Conservation (phyloP, 225 moss, liverwort and hornwort species). For the Sphagnum contortum region DNA sequence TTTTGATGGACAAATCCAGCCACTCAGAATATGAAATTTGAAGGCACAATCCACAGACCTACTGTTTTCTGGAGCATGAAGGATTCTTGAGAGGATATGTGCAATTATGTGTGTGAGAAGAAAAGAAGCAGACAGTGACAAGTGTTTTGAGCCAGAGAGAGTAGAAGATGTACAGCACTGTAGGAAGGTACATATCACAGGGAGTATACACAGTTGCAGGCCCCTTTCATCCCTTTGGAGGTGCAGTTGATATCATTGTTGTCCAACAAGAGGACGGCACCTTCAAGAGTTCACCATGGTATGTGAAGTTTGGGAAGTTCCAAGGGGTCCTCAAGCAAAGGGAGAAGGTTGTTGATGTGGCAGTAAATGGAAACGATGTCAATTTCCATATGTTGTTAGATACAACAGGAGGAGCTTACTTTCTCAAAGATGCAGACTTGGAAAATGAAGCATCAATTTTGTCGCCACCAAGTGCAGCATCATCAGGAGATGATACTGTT, state of each 20-base stretch:
- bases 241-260: constrained; percentile 62
- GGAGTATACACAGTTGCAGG: constrained; percentile 52
- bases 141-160: not conserved
- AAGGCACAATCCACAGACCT: no score
- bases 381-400: constrained; percentile 56
- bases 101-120: no score
- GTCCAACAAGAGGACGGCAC: constrained; percentile 64
- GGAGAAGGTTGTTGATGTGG: constrained; percentile 45
- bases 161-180: constrained; percentile 2
- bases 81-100: no score
- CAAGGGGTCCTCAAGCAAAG: constrained; percentile 54
- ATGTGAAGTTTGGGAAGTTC: constrained; percentile 67
- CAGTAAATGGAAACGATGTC: constrained; percentile 47
- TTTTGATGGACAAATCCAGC: no score
- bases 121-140: no score
- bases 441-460: constrained; percentile 19
- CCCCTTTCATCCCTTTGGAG: constrained; percentile 66
- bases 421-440: constrained; percentile 40
- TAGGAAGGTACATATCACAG: constrained; percentile 35
- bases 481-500: constrained; percentile 44
- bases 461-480: constrained; percentile 23
- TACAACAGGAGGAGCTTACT: constrained; percentile 58
- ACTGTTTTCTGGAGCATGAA: no score
- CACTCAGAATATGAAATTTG: no score
- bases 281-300: constrained; percentile 62